Base-by-base conservation (phyloP, 129 eudicot species). In the Calendula officinalis region DNA sequence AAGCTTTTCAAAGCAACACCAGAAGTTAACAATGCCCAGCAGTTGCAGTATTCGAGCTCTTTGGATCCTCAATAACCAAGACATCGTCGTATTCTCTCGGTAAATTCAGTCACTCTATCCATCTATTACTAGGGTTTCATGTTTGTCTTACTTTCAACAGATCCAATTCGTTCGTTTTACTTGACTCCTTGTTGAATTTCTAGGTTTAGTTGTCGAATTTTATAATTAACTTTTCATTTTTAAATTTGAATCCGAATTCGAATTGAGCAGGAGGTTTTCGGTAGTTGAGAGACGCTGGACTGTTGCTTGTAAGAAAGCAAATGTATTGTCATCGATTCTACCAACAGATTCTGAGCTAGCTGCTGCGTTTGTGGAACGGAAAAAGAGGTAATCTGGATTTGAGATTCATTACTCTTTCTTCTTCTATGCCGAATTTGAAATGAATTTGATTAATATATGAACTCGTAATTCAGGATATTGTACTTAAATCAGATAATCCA, bases 251-350 rank as follows among this genome's bases (percentile, higher is more conserved):
- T 40, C 32, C 40, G 13, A 43, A 62, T 14, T 41, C 10, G 7
- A 35, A 37, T 65, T 42, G 53, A 53, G 42, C 82, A 92, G 99
- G 92, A 86, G 90, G 81, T 94, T 94, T 82, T 81, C 87, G 51
- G 88, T 86, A 73, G 97, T 86, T 37, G 99, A 94, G 78, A 77
- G 83, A 69, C 89, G 99, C 57, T 94, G 97, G 97, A 85, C 78
- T 33, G 86, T 76, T 58, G 85, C 92, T 14, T 86, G 87, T 75
- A 81, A 80, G 74, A 80, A 52, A 46, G 90, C 83, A 11, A 70
- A 15, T 14, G 47, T 7, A 39, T 13, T 73, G 42, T 60, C 58
- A 32, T 78, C 90, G 50, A 50, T 58, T 46, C 65, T 84, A 53
- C 92, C 96, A 17, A 79, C 80, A 10, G 95, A 89, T 77, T 83